Conservation (phyloP, 2,329 filamentous ascomycete genomes). For the Aspergillus sp. region DNA sequence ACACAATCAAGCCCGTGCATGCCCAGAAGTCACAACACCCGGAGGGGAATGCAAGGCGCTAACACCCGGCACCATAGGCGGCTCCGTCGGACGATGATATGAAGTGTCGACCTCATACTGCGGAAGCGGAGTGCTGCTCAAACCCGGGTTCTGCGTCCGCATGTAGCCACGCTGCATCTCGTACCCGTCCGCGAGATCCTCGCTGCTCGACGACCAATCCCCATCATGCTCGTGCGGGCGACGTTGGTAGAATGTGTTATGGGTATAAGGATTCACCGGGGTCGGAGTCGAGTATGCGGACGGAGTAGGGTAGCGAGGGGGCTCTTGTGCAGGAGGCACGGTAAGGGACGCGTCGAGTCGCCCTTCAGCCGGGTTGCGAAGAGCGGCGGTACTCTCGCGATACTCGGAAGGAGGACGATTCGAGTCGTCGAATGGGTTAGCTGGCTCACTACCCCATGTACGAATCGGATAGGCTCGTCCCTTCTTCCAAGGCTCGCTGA, state of each 20-base stretch:
- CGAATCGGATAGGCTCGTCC: slow-evolving; percentile 54
- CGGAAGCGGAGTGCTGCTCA: slow-evolving; percentile 10
- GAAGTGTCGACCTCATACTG: slow-evolving; percentile 21
- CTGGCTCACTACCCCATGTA: slow-evolving; percentile 47
- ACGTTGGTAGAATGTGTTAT: slow-evolving; percentile 18
- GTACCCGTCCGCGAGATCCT: slow-evolving; percentile 29
- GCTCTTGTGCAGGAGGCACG: background rate
- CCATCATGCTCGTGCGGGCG: slow-evolving; percentile 23
- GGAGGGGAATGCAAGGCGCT: slow-evolving; percentile 6
- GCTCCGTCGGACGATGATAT: slow-evolving; percentile 20
- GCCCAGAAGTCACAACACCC: slow-evolving; percentile 2
- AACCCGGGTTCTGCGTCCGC: slow-evolving; percentile 17
- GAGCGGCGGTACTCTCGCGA: slow-evolving; percentile 18
- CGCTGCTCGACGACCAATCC: slow-evolving; percentile 31
- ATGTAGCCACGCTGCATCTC: slow-evolving; percentile 31
- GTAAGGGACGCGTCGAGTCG: slow-evolving; percentile 8
- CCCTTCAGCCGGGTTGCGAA: slow-evolving; percentile 29
- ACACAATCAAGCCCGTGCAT: background rate
- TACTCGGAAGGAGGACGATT: background rate
- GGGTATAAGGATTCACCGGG: slow-evolving; percentile 18
- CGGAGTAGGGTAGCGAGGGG: slow-evolving; percentile 2
- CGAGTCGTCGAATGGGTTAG: slow-evolving; percentile 12
- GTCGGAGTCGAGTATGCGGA: slow-evolving; percentile 13
- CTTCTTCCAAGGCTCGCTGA: slow-evolving; percentile 51
- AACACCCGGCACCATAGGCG: slow-evolving; percentile 4